Conservation (phyloP, 139 green algal species). For the Tetradesmus lagerheimii region DNA sequence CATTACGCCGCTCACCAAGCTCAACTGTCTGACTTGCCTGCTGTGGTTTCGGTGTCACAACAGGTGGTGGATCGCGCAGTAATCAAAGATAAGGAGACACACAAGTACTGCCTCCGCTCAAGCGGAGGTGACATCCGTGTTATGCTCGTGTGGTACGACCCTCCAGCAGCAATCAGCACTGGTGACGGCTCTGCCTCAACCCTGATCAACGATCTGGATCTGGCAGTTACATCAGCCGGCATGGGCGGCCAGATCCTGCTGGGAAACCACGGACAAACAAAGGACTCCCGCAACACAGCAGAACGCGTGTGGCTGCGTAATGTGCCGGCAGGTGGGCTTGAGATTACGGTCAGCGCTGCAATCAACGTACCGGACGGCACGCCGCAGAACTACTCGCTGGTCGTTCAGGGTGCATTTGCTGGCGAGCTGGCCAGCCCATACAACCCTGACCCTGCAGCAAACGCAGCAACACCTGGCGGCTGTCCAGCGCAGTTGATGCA, state of each 20-base stretch:
- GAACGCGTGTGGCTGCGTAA: slow-evolving; percentile 70
- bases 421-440: slow-evolving; percentile 60
- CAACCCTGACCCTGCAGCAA: slow-evolving; percentile 61
- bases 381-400: slow-evolving; percentile 81
- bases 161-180: slow-evolving; percentile 50
- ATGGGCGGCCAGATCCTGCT: slow-evolving; percentile 66
- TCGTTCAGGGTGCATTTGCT: slow-evolving; percentile 73
- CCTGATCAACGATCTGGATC: slow-evolving; percentile 94
- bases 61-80: slow-evolving; percentile 65
- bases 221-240: slow-evolving; percentile 72
- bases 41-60: not conserved
- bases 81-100: slow-evolving; percentile 49
- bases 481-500: slow-evolving; percentile 24
- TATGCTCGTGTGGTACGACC: slow-evolving; percentile 85
- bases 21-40: no score
- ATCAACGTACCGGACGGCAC: not conserved
- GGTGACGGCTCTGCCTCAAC: slow-evolving; percentile 22
- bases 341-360: slow-evolving; percentile 65
- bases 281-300: slow-evolving; percentile 87
- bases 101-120: slow-evolving; percentile 79
- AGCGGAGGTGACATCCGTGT: slow-evolving; percentile 74
- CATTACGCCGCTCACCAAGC: no score
- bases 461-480: not conserved
- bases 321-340: slow-evolving; percentile 71
- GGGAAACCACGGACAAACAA: slow-evolving; percentile 71